Evolutionary conservation across 2,329 filamentous ascomycete genomes (phyloP), one percentile per base, ranked within the genome.

Genomic region (Chaetomium sp.): DNA sequence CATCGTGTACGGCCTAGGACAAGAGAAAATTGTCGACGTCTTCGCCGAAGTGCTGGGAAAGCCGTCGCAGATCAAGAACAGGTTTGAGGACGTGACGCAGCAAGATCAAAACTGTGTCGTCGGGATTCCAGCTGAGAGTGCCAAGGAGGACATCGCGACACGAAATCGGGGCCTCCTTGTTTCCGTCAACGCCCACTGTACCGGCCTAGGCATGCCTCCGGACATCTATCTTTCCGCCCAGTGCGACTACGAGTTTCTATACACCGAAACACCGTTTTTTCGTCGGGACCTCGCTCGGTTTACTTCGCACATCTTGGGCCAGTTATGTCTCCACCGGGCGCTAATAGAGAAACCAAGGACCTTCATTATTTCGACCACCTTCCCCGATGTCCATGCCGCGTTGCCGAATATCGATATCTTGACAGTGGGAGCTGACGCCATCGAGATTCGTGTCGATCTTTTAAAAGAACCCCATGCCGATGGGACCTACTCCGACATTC

Each of bases 171-270:
- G 75, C 11, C 75, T 84, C 37, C 75, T 89, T 45, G 79, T 90
- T 48, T 74, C 85, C 55, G 86, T 94, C 67, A 87, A 91, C 68
- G 84, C 87, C 32, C 87, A 92, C 68, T 89, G 86, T 67, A 82
- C 90, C 59, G 83, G 85, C 64, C 76, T 84, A 54, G 84, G 83
- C 35, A 87, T 86, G 74, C 82, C 84, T 14, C 83, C 85, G n/a
- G 83, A 89, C 62, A 69, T 79, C 41, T 69, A 76, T 46, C 77
- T 91, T 32, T 89, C 85, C 12, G 75, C 81, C 33, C 71, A 79
- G 55, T 91, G 87, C 72, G 88, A 94, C 71, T 94, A 92, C 72
- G 89, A 95, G 69, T 94, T 92, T 63, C 77, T 95, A 19, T 95
- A 94, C 72, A 88, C 87, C 3, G 80, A 85, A 59, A 77, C 79